Evolutionary conservation across 2,329 filamentous ascomycete genomes (phyloP).

Genomic region (Phialophora expanda): DNA sequence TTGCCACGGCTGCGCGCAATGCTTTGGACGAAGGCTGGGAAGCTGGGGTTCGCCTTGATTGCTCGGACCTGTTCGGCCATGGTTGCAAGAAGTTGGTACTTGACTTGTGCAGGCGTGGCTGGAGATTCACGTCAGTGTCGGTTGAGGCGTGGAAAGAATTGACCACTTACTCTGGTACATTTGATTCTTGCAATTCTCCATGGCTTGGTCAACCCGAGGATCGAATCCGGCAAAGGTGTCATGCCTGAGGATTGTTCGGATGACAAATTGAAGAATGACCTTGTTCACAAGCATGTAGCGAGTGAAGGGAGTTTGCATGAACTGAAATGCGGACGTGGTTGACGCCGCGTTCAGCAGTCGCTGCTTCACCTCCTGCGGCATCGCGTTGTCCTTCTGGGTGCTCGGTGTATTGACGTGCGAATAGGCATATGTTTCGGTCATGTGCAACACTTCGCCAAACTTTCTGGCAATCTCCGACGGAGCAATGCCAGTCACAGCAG

Average conservation of each 20-base stretch:
- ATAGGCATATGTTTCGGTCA: constrained; percentile 28
- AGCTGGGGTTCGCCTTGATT: constrained; percentile 26
- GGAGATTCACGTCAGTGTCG: constrained; percentile 6
- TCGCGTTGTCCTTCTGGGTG: constrained; percentile 29
- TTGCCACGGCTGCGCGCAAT: constrained; percentile 25
- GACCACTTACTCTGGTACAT: constrained; percentile 30
- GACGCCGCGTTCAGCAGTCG: constrained; percentile 31
- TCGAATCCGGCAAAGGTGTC: constrained; percentile 34
- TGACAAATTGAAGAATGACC: constrained; percentile 34
- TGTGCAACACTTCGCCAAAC: constrained; percentile 25
- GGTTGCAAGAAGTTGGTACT: constrained; percentile 30
- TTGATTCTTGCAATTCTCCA: constrained; percentile 23
- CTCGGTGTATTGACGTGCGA: constrained; percentile 36
- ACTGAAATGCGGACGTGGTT: constrained; percentile 27
- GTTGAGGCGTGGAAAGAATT: not conserved
- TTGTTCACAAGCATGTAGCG: constrained; percentile 36
- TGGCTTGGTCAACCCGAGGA: constrained; percentile 23
- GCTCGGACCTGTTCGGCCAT: constrained; percentile 27
- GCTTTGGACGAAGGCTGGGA: constrained; percentile 22
- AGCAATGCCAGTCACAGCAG: not conserved
- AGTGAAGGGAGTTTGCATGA: constrained; percentile 33
- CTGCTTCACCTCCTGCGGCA: constrained; percentile 34
- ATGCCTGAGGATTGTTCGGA: constrained; percentile 28
- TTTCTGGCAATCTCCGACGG: constrained; percentile 5
- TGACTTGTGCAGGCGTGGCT: constrained; percentile 34